Base-by-base conservation (phyloP, 139 green algal genomes). In the Haematococcus sp. region DNA sequence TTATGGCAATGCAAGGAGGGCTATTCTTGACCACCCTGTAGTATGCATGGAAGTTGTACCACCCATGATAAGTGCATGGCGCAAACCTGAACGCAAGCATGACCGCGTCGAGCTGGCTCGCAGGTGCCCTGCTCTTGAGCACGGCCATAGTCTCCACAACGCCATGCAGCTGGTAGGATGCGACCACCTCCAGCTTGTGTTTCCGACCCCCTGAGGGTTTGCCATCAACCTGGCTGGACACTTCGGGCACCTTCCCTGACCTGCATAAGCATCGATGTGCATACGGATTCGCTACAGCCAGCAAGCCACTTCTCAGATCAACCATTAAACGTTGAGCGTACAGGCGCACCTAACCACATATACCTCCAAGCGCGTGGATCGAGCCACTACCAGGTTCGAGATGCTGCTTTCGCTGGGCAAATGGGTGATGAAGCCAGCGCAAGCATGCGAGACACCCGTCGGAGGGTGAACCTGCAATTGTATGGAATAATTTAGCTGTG, bases 341-440 rank as follows among this genome's bases (percentile, higher is more conserved):
- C 13, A 51, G 9, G 27, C 31, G 1, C 33, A 82, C 74, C 84
- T 81, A 25, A 93, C 58, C 23, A 23, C 34, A 67, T 88, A 93
- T 0, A 96, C 71, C 43, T 96, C 88, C 49, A 97, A 69, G 2
- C 82, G 65, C 25, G 88, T 95, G 20, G 75, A 74, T 27, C 86
- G 73, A 3, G 86, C 79, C 1, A 97, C 43, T 1, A 98, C 66
- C 9, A 98, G 68, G 70, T 98, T 80, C 1, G 93, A 87, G n/a
- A 68, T 17, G 22, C 23, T 35, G 44, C 32, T 19, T 46, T 63
- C 17, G 15, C 69, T 25, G 66, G 76, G 43, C 28, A 79, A 31
- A 44, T 88, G 84, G 2, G 87, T 92, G 65, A 94, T 87, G 63
- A 82, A 94, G 0, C 87, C 88, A 0, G 81, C 73, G 9, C 63